phyloP scores from a whole-genome alignment of 768 basidiomycete genomes.

The Rickenella mellea region DNA sequence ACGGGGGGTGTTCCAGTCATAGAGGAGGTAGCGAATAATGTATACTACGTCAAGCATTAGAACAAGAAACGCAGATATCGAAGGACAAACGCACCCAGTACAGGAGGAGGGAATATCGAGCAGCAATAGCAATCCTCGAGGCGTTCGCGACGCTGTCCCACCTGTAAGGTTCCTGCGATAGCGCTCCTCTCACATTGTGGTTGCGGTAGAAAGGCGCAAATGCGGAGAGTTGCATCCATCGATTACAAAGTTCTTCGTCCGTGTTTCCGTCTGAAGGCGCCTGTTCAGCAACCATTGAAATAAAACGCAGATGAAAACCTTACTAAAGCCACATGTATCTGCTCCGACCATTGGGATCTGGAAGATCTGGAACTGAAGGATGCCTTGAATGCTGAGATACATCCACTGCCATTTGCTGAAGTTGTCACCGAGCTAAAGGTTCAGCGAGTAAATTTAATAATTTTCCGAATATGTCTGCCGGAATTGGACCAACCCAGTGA shows the following conservation, averaged over 20 bases:
- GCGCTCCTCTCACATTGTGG: constrained; percentile 56
- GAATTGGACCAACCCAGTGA: constrained; percentile 48
- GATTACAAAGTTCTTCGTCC: constrained; percentile 72
- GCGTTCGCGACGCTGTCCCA: constrained; percentile 78
- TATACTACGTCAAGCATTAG: constrained; percentile 37
- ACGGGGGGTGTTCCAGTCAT: constrained; percentile 58
- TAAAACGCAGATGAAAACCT: constrained; percentile 14
- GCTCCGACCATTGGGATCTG: constrained; percentile 80
- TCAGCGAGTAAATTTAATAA: neutral
- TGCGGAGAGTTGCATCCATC: constrained; percentile 83
- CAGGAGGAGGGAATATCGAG: constrained; percentile 62
- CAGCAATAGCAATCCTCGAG: constrained; percentile 59
- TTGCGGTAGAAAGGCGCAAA: constrained; percentile 80
- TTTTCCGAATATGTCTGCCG: too few species aligned
- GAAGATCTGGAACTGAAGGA: constrained; percentile 78
- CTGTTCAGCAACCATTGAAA: neutral
- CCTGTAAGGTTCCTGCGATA: constrained; percentile 71
- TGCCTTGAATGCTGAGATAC: constrained; percentile 59
- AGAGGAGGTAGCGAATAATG: constrained; percentile 64
- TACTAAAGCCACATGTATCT: constrained; percentile 63
- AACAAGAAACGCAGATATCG: neutral
- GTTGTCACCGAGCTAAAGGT: constrained; percentile 63
- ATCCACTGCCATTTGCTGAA: constrained; percentile 68
- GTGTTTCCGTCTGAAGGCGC: constrained; percentile 40
- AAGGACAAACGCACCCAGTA: constrained; percentile 53